Evolutionary conservation across 2,329 filamentous ascomycete species (phyloP).

Genomic region (Leptographium procerum): DNA sequence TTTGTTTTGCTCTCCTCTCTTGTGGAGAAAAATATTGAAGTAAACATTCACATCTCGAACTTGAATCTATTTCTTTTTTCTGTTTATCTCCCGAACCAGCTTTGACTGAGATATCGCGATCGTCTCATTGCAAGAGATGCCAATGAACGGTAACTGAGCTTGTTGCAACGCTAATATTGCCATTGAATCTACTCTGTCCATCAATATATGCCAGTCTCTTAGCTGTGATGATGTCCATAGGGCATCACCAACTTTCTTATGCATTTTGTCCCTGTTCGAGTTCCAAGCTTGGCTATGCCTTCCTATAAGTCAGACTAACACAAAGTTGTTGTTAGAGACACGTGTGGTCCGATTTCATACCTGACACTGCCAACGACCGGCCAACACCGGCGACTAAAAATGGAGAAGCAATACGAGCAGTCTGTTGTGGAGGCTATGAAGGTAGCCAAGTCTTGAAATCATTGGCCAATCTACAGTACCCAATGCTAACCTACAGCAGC

Average conservation of each 20-base stretch:
- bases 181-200: background rate
- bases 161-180: background rate
- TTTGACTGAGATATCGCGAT: background rate
- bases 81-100: background rate
- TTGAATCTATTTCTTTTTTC: background rate
- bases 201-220: background rate
- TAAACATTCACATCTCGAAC: background rate
- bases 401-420: background rate
- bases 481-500: background rate
- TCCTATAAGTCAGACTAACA: background rate
- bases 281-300: background rate
- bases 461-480: background rate
- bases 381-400: background rate
- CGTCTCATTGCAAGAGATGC: background rate
- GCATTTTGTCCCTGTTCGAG: background rate
- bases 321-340: background rate
- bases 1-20: background rate
- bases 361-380: background rate
- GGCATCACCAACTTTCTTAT: background rate
- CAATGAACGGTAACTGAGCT: background rate
- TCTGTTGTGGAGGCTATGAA: constrained; percentile 3
- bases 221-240: background rate
- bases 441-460: background rate
- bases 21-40: background rate
- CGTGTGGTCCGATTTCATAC: background rate